Percentiles rank a stretch among this genome's conserved stretches.
Evolutionary conservation across 331 rosid genomes (phyloP).

Genomic region (Ulmus americana): DNA sequence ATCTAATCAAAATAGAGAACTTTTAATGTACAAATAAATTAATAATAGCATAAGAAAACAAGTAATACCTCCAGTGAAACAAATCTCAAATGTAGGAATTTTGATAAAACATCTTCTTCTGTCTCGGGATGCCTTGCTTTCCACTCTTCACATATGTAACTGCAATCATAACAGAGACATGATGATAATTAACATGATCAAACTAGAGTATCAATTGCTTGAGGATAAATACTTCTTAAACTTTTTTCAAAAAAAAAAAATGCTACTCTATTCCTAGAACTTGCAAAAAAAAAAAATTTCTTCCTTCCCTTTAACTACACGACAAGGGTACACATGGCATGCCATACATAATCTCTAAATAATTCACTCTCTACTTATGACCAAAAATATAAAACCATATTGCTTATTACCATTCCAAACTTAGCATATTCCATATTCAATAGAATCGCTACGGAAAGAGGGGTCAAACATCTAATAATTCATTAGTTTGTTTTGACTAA

Average conservation of each 20-base stretch:
- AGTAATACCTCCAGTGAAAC: constrained; percentile 51
- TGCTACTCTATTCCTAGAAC: neutral
- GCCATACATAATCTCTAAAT: neutral
- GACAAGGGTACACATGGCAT: neutral
- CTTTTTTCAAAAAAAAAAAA: neutral
- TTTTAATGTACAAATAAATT: neutral
- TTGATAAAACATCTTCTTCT: constrained; percentile 39
- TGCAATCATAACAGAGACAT: constrained; percentile 27
- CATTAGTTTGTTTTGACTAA: no score
- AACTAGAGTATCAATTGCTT: constrained; percentile 7
- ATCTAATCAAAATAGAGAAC: neutral
- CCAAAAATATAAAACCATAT: no score
- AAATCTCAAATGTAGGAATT: constrained; percentile 50
- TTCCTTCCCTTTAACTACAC: neutral
- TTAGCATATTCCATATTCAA: no score
- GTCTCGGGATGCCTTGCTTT: constrained; percentile 50
- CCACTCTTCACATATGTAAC: constrained; percentile 87
- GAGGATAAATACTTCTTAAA: neutral
- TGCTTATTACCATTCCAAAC: no score
- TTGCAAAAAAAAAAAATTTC: neutral
- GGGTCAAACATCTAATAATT: no score
- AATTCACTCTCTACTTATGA: no score
- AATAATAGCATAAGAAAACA: neutral
- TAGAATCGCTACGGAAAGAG: no score
- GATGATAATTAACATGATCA: neutral